These are phyloP conservation scores for Acmispon strigosus DNA, from an alignment of 306 rosid species.

Conservation along the genomic window DNA sequence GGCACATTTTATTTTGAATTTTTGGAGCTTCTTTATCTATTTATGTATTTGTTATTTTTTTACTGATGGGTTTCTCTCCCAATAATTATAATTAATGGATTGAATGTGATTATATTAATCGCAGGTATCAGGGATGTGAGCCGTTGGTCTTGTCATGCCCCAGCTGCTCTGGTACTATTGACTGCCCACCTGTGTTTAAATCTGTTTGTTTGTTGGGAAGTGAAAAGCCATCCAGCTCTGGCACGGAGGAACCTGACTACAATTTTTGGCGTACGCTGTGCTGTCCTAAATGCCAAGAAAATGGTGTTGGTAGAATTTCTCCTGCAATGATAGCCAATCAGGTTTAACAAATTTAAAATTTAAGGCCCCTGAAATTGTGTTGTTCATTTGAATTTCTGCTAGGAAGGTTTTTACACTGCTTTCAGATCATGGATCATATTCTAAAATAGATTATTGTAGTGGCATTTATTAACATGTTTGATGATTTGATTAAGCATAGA, in stretches of 20 bases:
- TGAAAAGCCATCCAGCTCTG: conserved; percentile 36
- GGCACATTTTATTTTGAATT: not conserved
- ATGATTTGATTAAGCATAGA: not conserved
- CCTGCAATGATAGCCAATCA: conserved; percentile 83
- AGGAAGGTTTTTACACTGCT: not conserved
- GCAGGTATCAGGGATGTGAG: conserved; percentile 77
- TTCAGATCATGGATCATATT: conserved; percentile 1
- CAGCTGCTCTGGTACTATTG: conserved; percentile 66
- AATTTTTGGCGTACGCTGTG: conserved; percentile 61
- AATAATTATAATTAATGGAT: conserved; percentile 3
- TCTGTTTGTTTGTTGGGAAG: conserved; percentile 42
- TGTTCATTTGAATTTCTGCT: conserved; percentile 16
- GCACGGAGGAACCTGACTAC: conserved; percentile 32
- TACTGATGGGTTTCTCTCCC: not conserved
- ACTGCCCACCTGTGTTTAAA: conserved; percentile 62
- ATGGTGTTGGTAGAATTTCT: conserved; percentile 53
- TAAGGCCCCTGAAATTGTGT: not conserved
- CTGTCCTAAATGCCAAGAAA: conserved; percentile 79
- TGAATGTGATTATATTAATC: conserved; percentile 25
- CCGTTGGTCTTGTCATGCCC: conserved; percentile 77
- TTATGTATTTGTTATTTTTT: not conserved
- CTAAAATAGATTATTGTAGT: not conserved
- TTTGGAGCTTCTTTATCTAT: not conserved
- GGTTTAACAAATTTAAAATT: conserved; percentile 29
- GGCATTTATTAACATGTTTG: not conserved